Base-by-base conservation (phyloP, 1,139 yeast genomes). In the Debaryomyces sp. region DNA sequence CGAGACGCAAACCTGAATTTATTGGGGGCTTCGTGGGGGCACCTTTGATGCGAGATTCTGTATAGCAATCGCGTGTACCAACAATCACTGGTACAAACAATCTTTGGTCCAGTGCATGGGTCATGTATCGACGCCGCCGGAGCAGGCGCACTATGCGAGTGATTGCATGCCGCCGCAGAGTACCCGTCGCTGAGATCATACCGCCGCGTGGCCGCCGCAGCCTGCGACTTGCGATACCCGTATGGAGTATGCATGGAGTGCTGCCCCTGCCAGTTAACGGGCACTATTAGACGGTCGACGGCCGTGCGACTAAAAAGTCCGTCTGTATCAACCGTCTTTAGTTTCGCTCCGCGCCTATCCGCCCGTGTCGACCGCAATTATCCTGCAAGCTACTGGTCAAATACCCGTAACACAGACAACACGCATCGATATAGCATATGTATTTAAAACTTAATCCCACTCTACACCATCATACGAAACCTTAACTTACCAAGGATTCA, bases 41-140 rank as follows among this genome's bases (percentile, higher is more conserved):
- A 9, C 12, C 10, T 18, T 5, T 15, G 35, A 39, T 39, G 42
- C 34, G 34, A 27, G 42, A 26, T 39, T 27, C 42, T 39, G 42
- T 15, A 39, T 27, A 26, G 42, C 34, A 27, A 26, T 26, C 13
- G 26, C 12, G 33, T 21, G 23, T 23, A 15, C 22, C 24, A 17
- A n/a, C n/a, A n/a, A 21, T 18, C 41, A 23, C 13, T 38, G 21
- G 21, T 4, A 18, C 21, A 18, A 18, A 2, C 21, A 4, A 18
- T 2, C 21, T 4, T 18, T 18, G 4, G 5, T 18, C 4, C 4
- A 2, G 5, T 18, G 21, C 21, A 18, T 18, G 21, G 21, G 21
- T 3, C 21, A 18, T 18, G 21, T 3, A 18, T 18, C 21, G 4
- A 32, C 18, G 35, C 35, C 6, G 21, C 12, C 1, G 18, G 18